These are phyloP conservation scores for Caloboletus firmus DNA, from an alignment of 1,284 basidiomycete species.

Conservation along the genomic window DNA sequence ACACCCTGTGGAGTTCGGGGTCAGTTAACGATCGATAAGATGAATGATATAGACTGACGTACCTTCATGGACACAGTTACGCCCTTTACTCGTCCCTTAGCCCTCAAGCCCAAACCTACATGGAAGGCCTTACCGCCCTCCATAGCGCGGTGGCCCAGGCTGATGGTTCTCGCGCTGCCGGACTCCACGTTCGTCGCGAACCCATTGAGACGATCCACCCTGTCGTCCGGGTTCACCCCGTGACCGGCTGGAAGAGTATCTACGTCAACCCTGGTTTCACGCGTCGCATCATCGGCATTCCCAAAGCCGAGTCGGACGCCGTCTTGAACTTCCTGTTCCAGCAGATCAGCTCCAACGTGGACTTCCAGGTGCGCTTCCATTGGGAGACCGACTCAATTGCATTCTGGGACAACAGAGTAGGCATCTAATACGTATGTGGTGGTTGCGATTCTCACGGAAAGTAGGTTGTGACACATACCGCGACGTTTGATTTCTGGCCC, in stretches of 20 bases:
- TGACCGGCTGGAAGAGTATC: slow-evolving; percentile 77
- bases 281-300: slow-evolving; percentile 69
- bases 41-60: slow-evolving; percentile 6
- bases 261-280: slow-evolving; percentile 77
- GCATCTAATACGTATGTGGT: neutral
- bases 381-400: slow-evolving; percentile 70
- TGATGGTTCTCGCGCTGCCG: slow-evolving; percentile 63
- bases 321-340: slow-evolving; percentile 71
- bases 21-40: slow-evolving; percentile 21
- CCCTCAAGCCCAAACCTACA: slow-evolving; percentile 63
- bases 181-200: slow-evolving; percentile 62
- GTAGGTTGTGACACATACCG: slow-evolving; percentile 71
- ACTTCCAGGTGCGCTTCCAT: slow-evolving; percentile 71
- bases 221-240: slow-evolving; percentile 74
- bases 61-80: slow-evolving; percentile 40
- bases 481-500: slow-evolving; percentile 78
- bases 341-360: slow-evolving; percentile 65
- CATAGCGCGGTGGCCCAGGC: slow-evolving; percentile 72
- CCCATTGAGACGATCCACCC: slow-evolving; percentile 70
- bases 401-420: slow-evolving; percentile 72
- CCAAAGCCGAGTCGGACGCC: slow-evolving; percentile 77
- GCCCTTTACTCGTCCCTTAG: slow-evolving; percentile 73
- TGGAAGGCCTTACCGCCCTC: slow-evolving; percentile 63
- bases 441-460: neutral
- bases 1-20: slow-evolving; percentile 73